Base-by-base conservation (phyloP, 2,329 filamentous ascomycete genomes). In the Blumeriella jaapii region DNA sequence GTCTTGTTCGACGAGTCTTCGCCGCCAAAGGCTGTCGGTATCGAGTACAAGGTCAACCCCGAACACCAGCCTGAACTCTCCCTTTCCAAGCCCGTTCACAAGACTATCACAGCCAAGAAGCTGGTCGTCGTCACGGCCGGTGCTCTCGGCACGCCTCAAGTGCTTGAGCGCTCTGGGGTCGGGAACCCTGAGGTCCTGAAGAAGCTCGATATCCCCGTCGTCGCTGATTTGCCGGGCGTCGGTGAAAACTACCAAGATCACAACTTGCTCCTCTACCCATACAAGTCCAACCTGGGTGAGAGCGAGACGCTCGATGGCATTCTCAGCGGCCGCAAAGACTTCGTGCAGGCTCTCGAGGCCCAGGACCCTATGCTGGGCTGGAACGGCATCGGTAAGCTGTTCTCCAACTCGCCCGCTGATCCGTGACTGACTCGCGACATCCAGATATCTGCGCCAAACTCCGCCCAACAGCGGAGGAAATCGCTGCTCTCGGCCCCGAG, bases 101-200 rank as follows among this genome's bases (percentile, higher is more conserved):
- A 53, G 16, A 58, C 47, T 0, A 55, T 76, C 12, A 61, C 56
- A 28, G 73, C 74, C 3, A 60, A 61, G 5, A 74, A 69, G 53
- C 55, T 74, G 13, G 71, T 78, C 5, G 58, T 69, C 3, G 55
- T 65, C 4, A 59, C 63, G 12, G 55, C 57, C n/a, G 55, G 55
- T 23, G 54, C 55, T 20, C 49, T 52, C 7, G 60, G 59, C 6
- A 54, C 50, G 11, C 49, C 54, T 17, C 53, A 52, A 23, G 61
- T 80, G 1, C 63, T 81, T 0, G 73, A 80, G 50, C 59, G 75
- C 13, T 80, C 75, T 0, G 76, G 76, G 6, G 48, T 81, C 1
- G 74, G 72, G n/a, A 59, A 62, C 28, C 56, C 61, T 1, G 58
- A 64, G 2, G 47, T 74, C 5, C 61, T 78, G 2, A 50, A 61